Evolutionary conservation across 2,329 filamentous ascomycete species (phyloP).

Genomic region (Thielaviopsis musarum): DNA sequence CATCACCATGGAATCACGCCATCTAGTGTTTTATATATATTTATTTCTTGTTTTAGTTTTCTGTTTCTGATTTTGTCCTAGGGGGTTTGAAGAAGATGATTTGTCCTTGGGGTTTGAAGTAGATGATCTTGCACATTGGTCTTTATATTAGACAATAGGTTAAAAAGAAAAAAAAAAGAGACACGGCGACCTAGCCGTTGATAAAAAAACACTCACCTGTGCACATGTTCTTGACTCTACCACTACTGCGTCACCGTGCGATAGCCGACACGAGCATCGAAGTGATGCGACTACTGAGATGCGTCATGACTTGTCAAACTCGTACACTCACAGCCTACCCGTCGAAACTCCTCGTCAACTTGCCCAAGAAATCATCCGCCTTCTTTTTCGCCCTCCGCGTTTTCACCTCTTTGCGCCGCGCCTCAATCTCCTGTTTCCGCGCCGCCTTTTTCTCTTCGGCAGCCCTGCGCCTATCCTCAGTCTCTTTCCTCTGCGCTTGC

Average conservation of each 20-base stretch:
- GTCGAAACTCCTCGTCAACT: slow-evolving; percentile 20
- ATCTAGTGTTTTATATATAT: background rate
- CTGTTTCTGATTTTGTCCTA: background rate
- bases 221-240: too few species aligned
- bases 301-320: too few species aligned
- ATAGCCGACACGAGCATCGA: too few species aligned
- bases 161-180: background rate
- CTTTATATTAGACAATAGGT: background rate
- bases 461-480: slow-evolving; percentile 37
- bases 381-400: slow-evolving; percentile 44
- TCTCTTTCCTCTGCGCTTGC: slow-evolving; percentile 47
- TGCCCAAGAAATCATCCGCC: slow-evolving; percentile 57
- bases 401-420: slow-evolving; percentile 44
- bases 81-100: background rate
- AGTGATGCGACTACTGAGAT: too few species aligned
- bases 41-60: background rate
- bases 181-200: background rate
- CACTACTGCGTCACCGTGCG: too few species aligned
- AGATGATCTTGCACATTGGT: background rate
- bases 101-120: too few species aligned
- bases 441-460: slow-evolving; percentile 37
- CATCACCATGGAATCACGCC: background rate
- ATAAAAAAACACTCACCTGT: background rate
- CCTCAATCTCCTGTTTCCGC: slow-evolving; percentile 47
- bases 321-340: background rate